These are phyloP conservation scores for Amyloporia xantha DNA, from an alignment of 768 basidiomycete species.

Conservation along the genomic window DNA sequence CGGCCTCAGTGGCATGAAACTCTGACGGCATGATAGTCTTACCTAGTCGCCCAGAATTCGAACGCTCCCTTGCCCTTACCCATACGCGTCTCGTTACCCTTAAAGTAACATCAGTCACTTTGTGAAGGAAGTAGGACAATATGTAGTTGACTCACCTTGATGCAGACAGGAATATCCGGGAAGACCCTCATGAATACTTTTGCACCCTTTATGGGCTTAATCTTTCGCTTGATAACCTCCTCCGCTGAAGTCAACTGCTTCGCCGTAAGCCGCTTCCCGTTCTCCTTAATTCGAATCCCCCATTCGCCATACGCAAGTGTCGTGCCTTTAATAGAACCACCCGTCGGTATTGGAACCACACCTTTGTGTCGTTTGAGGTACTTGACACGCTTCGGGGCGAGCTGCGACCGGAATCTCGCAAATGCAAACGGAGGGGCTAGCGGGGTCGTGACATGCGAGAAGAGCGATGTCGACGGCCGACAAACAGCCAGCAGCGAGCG, in stretches of 20 bases:
- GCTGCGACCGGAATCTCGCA: conserved; percentile 35
- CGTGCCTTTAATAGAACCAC: conserved; percentile 91
- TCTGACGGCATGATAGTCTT: too few species aligned
- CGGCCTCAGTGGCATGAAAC: too few species aligned
- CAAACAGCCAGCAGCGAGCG: conserved; percentile 22
- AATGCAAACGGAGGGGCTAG: conserved; percentile 10
- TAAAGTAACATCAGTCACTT: background rate
- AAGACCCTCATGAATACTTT: conserved; percentile 88
- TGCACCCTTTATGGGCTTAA: conserved; percentile 84
- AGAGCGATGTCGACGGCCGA: conserved; percentile 15
- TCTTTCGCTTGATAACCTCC: conserved; percentile 82
- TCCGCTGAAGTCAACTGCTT: conserved; percentile 86
- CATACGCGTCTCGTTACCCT: conserved; percentile 99
- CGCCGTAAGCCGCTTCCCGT: conserved; percentile 75
- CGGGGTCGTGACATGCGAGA: background rate
- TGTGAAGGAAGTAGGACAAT: conserved; percentile 1
- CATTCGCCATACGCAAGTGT: conserved; percentile 89
- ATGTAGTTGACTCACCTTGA: conserved; percentile 56
- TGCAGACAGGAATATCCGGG: conserved; percentile 95
- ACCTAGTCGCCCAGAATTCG: conserved; percentile 96
- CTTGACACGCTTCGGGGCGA: conserved; percentile 81
- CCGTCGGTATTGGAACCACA: conserved; percentile 73
- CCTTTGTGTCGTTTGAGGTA: conserved; percentile 90
- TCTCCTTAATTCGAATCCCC: conserved; percentile 83
- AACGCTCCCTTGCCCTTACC: conserved; percentile 98